Evolutionary conservation across 495 filamentous ascomycete genomes (phyloP).

Genomic region (Collariella sp.): DNA sequence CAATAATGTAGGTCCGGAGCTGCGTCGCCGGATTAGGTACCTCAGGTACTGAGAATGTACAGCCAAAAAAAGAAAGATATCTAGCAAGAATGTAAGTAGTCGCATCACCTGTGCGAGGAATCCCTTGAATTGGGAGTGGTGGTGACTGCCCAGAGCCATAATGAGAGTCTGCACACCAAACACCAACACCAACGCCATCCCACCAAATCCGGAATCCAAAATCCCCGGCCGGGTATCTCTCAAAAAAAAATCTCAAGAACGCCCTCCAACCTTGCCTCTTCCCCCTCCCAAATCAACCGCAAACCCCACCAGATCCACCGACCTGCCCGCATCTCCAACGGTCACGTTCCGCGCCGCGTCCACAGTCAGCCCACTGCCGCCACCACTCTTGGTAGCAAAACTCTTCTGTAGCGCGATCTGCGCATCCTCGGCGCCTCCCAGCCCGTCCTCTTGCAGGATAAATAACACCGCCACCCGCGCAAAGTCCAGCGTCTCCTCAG

Average conservation of each 20-base stretch:
- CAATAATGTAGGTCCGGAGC: too few relatives aligned
- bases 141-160: too few relatives aligned
- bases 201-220: neutral
- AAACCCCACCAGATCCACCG: slow-evolving; percentile 41
- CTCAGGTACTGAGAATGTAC: slow-evolving; percentile 3
- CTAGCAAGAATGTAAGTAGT: slow-evolving; percentile 1
- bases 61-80: neutral
- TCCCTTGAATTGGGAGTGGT: too few relatives aligned
- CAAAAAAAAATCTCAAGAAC: neutral
- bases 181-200: neutral
- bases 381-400: slow-evolving; percentile 32
- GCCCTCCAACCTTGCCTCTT: slow-evolving; percentile 3
- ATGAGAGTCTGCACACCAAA: too few relatives aligned
- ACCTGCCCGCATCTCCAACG: slow-evolving; percentile 31
- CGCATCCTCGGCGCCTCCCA: slow-evolving; percentile 47
- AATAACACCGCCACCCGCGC: slow-evolving; percentile 55
- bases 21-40: neutral
- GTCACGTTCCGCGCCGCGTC: slow-evolving; percentile 35
- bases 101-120: neutral
- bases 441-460: slow-evolving; percentile 48
- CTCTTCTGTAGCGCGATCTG: slow-evolving; percentile 49
- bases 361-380: slow-evolving; percentile 17
- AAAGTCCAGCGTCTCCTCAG: slow-evolving; percentile 54
- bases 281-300: slow-evolving; percentile 7
- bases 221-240: neutral